Evolutionary conservation across 2,329 filamentous ascomycete species (phyloP), one percentile per base, ranked within the genome.

Genomic region (Penicillium brevicompactum): DNA sequence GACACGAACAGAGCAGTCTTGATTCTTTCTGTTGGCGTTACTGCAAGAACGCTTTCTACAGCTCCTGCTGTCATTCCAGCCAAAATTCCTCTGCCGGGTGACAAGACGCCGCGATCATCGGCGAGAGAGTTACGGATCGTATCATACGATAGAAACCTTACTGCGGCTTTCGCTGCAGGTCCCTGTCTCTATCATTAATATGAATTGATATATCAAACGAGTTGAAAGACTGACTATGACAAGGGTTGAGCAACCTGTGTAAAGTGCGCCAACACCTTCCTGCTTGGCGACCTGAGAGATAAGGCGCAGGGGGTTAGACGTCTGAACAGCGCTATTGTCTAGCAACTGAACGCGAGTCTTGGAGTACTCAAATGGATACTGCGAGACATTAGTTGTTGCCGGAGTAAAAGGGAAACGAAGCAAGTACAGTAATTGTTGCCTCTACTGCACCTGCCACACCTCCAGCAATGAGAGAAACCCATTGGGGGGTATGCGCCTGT

Each of bases 331-430:
- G 37, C 50, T 42, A 27, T 43, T 38, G 16, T 58, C 38, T 8
- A 62, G 27, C 24, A 63, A 27, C 22, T 63, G 59, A n/a, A 62
- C 53, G 6, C 59, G 59, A 42, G 60, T 60, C 70, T 89, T 89
- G 51, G 85, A 84, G 62, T 87, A 89, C 65, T 88, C 86, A 62
- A 88, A 83, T 0, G 86, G 86, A 68, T 87, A 87, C 75, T 80
- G 55, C 1, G 21, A 27, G 22, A 10, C 9, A 34, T 58, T 27
- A 60, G 32, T 37, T n/a, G 2, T 21, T 32, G 16, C 9, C 13
- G 9, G 14, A 21, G 24, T 7, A 4, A 4, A 3, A 21, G 22
- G n/a, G 9, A 16, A 16, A n/a, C 14, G 9, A 21, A 14, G 53
- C 14, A 63, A 67, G 46, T 48, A 78, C 77, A 4, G 82, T 84